Conservation (phyloP, 1,139 yeast species). For the Sugiyamaella neomexicana region DNA sequence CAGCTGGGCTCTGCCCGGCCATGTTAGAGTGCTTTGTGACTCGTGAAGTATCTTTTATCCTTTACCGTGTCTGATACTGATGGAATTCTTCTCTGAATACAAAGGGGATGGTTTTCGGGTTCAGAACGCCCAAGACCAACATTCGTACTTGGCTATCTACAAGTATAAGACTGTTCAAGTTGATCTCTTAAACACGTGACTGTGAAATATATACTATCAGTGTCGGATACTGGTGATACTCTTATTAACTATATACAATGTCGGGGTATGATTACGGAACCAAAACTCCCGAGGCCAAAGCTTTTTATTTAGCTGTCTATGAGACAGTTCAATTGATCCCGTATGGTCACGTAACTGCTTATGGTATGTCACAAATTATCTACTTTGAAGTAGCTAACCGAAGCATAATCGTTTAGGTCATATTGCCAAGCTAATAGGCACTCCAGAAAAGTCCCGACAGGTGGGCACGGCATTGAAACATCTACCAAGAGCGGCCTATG, state of each 20-base stretch:
- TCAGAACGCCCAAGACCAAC: too few relatives aligned
- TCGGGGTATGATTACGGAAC: constrained; percentile 30
- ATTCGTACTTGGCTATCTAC: too few relatives aligned
- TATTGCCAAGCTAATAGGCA: constrained; percentile 60
- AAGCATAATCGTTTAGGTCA: constrained; percentile 48
- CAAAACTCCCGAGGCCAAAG: constrained; percentile 50
- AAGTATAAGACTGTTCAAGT: too few relatives aligned
- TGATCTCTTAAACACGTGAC: too few relatives aligned
- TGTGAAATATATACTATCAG: too few relatives aligned
- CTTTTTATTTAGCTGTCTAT: constrained; percentile 64
- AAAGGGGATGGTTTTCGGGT: too few relatives aligned
- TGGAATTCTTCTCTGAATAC: too few relatives aligned
- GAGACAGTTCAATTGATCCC: constrained; percentile 57
- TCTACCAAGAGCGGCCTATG: constrained; percentile 36
- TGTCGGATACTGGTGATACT: too few relatives aligned
- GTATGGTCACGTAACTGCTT: constrained; percentile 63
- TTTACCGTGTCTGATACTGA: too few relatives aligned
- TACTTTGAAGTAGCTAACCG: background rate
- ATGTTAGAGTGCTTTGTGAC: too few relatives aligned
- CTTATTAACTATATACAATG: background rate
- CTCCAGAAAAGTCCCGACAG: constrained; percentile 68
- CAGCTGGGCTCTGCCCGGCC: constrained; percentile 3
- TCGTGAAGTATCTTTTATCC: too few relatives aligned
- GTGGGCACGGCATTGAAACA: constrained; percentile 71
- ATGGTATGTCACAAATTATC: constrained; percentile 47